A percentile compares a stretch with the other conserved stretches of the same genome.
Evolutionary conservation across 2,329 filamentous ascomycete species (phyloP).

Genomic region (Coccinonectria pachysandricola): DNA sequence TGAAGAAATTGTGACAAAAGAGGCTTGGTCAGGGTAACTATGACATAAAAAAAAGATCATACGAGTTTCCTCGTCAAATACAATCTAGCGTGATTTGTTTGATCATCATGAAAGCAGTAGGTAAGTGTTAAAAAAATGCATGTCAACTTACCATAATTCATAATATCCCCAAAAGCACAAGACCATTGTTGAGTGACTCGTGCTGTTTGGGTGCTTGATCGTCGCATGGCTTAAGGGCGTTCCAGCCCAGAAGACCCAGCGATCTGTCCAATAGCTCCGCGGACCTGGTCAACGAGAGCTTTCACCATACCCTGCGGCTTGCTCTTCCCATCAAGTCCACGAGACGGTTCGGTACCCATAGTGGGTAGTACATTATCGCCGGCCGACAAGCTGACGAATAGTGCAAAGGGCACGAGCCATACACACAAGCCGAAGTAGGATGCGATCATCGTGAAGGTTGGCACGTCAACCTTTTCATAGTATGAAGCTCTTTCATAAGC

Average conservation of each 20-base stretch:
- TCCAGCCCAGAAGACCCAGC: constrained; percentile 19
- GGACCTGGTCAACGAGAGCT: constrained; percentile 48
- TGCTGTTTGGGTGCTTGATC: not conserved
- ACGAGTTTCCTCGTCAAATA: constrained; percentile 32
- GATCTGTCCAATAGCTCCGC: constrained; percentile 41
- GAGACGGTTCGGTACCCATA: constrained; percentile 60
- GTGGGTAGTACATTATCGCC: constrained; percentile 91
- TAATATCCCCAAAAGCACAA: not conserved
- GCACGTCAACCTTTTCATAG: constrained; percentile 55
- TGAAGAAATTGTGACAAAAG: not conserved
- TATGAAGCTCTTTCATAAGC: constrained; percentile 50
- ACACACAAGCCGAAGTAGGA: constrained; percentile 95
- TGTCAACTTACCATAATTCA: not conserved
- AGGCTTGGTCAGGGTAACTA: constrained; percentile 22
- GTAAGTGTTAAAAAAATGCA: too few species aligned
- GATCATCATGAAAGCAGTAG: constrained; percentile 30
- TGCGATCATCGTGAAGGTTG: constrained; percentile 86
- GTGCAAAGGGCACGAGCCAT: constrained; percentile 89
- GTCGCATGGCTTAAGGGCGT: constrained; percentile 11
- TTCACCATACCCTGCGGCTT: constrained; percentile 57
- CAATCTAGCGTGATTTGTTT: constrained; percentile 34
- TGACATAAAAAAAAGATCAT: constrained; percentile 25
- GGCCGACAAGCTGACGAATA: constrained; percentile 90
- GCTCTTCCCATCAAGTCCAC: constrained; percentile 34
- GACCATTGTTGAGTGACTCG: not conserved